Evolutionary conservation across 108 stramenopile species (phyloP).

Genomic region (Cyclotella atomus): DNA sequence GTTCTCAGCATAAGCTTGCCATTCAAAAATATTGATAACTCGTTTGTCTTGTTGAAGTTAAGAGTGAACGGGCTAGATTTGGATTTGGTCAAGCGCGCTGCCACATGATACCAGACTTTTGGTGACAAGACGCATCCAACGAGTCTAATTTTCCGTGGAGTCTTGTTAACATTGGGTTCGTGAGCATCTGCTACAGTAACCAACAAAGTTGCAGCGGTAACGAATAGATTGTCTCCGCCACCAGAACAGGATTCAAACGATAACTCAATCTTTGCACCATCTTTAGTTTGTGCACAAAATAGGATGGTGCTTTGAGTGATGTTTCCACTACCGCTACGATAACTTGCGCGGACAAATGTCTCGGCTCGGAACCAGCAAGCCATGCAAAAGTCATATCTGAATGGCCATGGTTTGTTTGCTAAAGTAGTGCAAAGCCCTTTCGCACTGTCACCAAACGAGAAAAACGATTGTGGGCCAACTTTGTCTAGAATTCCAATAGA

Average conservation of each 20-base stretch:
- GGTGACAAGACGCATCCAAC: constrained; percentile 69
- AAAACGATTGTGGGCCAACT: constrained; percentile 62
- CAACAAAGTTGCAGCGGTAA: constrained; percentile 36
- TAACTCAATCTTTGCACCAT: constrained; percentile 65
- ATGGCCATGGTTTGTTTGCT: constrained; percentile 65
- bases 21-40: constrained; percentile 77
- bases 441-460: constrained; percentile 55
- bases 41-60: constrained; percentile 55
- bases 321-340: neutral
- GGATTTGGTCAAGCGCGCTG: constrained; percentile 72
- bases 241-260: constrained; percentile 53
- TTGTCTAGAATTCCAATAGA: constrained; percentile 53
- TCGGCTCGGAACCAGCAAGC: constrained; percentile 84
- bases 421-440: constrained; percentile 45
- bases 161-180: constrained; percentile 11
- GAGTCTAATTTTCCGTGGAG: constrained; percentile 48
- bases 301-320: constrained; percentile 33
- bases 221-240: neutral
- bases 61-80: constrained; percentile 68
- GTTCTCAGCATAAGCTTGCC: constrained; percentile 77
- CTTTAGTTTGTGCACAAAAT: constrained; percentile 47
- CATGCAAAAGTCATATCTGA: constrained; percentile 79
- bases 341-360: constrained; percentile 30
- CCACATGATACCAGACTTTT: constrained; percentile 82
- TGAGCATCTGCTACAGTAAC: constrained; percentile 58